Evolutionary conservation across 116 monocot genomes (phyloP), one percentile per base, ranked within the genome.

Genomic region (Posidonia oceanica): DNA sequence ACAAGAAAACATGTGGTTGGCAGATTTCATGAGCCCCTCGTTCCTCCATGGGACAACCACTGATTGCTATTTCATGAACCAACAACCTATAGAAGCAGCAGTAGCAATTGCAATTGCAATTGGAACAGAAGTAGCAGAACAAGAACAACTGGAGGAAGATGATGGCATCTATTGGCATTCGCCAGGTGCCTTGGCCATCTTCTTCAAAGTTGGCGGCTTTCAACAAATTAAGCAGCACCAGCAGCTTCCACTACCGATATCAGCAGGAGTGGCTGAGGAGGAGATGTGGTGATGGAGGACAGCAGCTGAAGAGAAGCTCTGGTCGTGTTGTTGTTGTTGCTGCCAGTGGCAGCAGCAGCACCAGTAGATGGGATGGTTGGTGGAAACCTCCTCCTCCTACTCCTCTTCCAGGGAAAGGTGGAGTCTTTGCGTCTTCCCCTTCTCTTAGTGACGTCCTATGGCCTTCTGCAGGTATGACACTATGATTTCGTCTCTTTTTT

Each of bases 391-490:
- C 41, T 41, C 11, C 8, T 48, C 11, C 11, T 48, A 7, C 48
- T 7, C 0, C 1, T 10, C 48, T 4, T 41, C 39, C n/a, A n/a
- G 53, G 22, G 14, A 53, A 52, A 52, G 67, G 62, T 53, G 61
- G 44, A n/a, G 11, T 38, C 41, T 13, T 38, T 29, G 4, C 17
- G 0, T 40, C 61, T 59, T 20, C 29, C 13, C 16, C 69, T 39
- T 70, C 65, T 17, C 36, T 92, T 63, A 92, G 92, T 77, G 92
- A 88, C 61, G 81, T 92, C 21, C 12, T 92, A 12, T 92, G 86
- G 86, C 82, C 88, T 10, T 84, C 88, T 20, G 86, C 83, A 63
- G 91, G 87, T 91, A 62, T 0, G 48, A 29, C 29, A 29, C 29
- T 29, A 15, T 12, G 61, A 61, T 14, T 67, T 13, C 17, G 13